Evolutionary conservation across 2,329 filamentous ascomycete species (phyloP).

Genomic region (Canariomyces notabilis): DNA sequence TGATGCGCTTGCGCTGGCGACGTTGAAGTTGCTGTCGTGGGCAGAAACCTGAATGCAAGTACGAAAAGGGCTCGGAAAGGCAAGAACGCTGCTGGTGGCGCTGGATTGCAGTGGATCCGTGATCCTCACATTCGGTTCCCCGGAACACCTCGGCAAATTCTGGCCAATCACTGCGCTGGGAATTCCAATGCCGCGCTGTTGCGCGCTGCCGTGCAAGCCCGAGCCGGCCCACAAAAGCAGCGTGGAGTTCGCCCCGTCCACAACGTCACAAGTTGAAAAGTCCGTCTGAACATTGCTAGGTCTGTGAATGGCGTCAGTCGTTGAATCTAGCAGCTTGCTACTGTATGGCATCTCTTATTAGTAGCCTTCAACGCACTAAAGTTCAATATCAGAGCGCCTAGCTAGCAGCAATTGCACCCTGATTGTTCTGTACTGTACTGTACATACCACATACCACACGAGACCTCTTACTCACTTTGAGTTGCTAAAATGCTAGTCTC

Average conservation of each 20-base stretch:
- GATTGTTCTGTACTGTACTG: too few species aligned
- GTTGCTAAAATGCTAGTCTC: too few species aligned
- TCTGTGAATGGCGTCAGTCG: too few species aligned
- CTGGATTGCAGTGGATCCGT: slow-evolving; percentile 17
- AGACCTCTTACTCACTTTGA: too few species aligned
- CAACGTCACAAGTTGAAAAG: background rate
- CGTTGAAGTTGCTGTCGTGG: slow-evolving; percentile 9
- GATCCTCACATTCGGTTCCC: slow-evolving; percentile 19
- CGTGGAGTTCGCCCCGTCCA: background rate
- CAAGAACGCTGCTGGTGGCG: slow-evolving; percentile 18
- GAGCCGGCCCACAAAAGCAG: background rate
- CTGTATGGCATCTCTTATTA: too few species aligned
- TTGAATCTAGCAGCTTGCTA: too few species aligned
- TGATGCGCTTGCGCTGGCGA: slow-evolving; percentile 11
- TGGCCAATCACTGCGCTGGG: slow-evolving; percentile 16
- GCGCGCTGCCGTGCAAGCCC: slow-evolving; percentile 14
- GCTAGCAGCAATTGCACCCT: too few species aligned
- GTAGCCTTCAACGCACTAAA: too few species aligned
- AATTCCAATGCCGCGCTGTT: slow-evolving; percentile 16
- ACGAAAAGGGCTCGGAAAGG: slow-evolving; percentile 18
- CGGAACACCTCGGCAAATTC: slow-evolving; percentile 23
- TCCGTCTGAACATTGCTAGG: too few species aligned
- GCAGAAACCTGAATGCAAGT: background rate
- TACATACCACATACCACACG: too few species aligned
- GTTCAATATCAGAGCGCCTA: too few species aligned